Percentiles rank a stretch among this genome's conserved stretches.
Evolutionary conservation across 2,329 filamentous ascomycete species (phyloP).

Genomic region (Monilinia laxa): DNA sequence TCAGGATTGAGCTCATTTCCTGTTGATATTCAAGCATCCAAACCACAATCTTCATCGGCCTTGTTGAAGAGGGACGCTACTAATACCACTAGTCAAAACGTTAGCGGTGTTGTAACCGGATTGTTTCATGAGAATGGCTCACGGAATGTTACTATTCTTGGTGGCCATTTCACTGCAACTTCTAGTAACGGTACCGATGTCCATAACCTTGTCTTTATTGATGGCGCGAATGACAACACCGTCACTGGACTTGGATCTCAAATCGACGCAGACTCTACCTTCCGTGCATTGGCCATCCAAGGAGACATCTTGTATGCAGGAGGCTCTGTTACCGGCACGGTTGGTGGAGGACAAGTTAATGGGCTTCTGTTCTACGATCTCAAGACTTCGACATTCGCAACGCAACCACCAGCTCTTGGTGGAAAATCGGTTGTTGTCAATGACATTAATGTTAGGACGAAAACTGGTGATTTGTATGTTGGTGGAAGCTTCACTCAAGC

Average conservation of each 20-base stretch:
- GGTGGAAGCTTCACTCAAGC: constrained; percentile 82
- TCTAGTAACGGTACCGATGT: constrained; percentile 68
- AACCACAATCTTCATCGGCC: constrained; percentile 42
- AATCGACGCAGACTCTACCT: constrained; percentile 69
- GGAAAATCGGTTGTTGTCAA: constrained; percentile 73
- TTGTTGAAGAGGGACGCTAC: constrained; percentile 49
- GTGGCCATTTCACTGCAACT: constrained; percentile 77
- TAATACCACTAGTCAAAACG: constrained; percentile 44
- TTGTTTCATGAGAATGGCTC: constrained; percentile 69
- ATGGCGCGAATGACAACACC: constrained; percentile 65
- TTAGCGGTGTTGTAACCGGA: constrained; percentile 72
- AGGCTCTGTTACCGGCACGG: constrained; percentile 71
- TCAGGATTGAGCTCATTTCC: constrained; percentile 55
- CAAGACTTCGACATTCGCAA: constrained; percentile 58
- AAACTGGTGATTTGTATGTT: constrained; percentile 74
- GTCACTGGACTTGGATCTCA: constrained; percentile 68
- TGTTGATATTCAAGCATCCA: constrained; percentile 52
- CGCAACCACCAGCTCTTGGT: constrained; percentile 72
- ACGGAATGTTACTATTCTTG: constrained; percentile 82
- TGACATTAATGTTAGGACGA: constrained; percentile 70
- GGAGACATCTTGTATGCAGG: constrained; percentile 75
- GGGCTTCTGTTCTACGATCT: constrained; percentile 84
- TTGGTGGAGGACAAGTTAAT: constrained; percentile 61
- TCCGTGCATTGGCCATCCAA: constrained; percentile 68
- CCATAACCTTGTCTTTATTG: constrained; percentile 79